Evolutionary conservation across 1,284 basidiomycete genomes (phyloP).

Genomic region (Ceratobasidium sp.): DNA sequence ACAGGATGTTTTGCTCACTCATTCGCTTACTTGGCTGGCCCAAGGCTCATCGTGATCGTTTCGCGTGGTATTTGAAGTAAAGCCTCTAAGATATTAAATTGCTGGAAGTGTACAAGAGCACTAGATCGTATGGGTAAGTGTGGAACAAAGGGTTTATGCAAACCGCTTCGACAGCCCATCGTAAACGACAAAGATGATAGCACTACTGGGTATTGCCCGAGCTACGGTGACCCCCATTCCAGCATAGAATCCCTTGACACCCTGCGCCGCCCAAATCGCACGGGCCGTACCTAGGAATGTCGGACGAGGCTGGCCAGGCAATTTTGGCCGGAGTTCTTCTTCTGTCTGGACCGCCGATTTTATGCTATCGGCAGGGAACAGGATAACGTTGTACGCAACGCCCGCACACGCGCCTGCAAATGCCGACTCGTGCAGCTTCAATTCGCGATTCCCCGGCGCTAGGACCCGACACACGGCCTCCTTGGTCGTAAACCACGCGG

Average conservation of each 20-base stretch:
- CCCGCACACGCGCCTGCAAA: constrained; percentile 90
- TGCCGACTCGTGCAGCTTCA: constrained; percentile 86
- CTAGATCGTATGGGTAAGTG: not conserved
- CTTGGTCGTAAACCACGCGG: constrained; percentile 91
- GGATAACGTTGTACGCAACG: constrained; percentile 84
- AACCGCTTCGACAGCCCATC: constrained; percentile 78
- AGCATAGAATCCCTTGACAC: constrained; percentile 90
- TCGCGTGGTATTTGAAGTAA: no score
- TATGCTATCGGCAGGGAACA: constrained; percentile 95
- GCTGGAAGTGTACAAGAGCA: not conserved
- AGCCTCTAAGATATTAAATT: not conserved
- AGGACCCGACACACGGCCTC: constrained; percentile 70
- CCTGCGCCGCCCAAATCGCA: constrained; percentile 83
- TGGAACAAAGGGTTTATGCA: constrained; percentile 55
- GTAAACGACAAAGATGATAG: constrained; percentile 92
- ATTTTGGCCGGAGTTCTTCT: constrained; percentile 81
- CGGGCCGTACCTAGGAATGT: constrained; percentile 80
- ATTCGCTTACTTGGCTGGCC: no score
- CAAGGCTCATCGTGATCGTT: no score
- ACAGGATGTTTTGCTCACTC: no score
- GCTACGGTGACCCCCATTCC: constrained; percentile 96
- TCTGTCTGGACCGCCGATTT: constrained; percentile 97
- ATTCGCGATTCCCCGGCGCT: constrained; percentile 58
- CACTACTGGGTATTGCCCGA: constrained; percentile 89
- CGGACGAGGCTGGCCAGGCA: constrained; percentile 58